Evolutionary conservation across 768 basidiomycete genomes (phyloP).

Genomic region (Cyathus striatus): DNA sequence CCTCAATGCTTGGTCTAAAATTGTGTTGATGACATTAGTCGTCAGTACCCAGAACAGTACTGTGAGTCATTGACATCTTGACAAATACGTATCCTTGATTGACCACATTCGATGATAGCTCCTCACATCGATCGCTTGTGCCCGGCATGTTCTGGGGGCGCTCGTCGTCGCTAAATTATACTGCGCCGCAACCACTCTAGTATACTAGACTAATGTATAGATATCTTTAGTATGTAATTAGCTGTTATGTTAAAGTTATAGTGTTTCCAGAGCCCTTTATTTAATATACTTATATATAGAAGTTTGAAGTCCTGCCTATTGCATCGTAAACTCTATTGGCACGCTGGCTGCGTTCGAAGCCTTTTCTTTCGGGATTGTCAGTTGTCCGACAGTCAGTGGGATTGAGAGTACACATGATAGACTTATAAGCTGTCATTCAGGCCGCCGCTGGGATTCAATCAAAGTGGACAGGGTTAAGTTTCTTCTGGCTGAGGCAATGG

Average conservation of each 20-base stretch:
- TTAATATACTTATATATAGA: not conserved
- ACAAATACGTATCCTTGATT: not conserved
- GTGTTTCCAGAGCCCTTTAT: constrained; percentile 27
- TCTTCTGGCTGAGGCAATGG: too few species aligned
- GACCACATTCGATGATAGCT: constrained; percentile 17
- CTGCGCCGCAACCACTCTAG: not conserved
- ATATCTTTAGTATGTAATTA: not conserved
- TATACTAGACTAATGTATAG: not conserved
- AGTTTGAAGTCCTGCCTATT: not conserved
- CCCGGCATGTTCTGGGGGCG: constrained; percentile 29
- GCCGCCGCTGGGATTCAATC: not conserved
- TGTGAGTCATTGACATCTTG: constrained; percentile 8
- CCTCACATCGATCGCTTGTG: constrained; percentile 36
- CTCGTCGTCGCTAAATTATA: not conserved
- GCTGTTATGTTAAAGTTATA: constrained; percentile 5
- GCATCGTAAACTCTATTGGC: not conserved
- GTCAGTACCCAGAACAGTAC: constrained; percentile 17
- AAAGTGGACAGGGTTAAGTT: too few species aligned
- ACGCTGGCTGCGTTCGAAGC: not conserved
- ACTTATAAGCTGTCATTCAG: not conserved
- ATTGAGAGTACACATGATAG: not conserved
- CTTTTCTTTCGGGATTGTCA: not conserved
- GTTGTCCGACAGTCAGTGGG: not conserved
- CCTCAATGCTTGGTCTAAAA: too few species aligned
- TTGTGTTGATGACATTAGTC: constrained; percentile 9